Conservation (phyloP, 148 eudicot genomes). For the Nepenthes mirabilis region DNA sequence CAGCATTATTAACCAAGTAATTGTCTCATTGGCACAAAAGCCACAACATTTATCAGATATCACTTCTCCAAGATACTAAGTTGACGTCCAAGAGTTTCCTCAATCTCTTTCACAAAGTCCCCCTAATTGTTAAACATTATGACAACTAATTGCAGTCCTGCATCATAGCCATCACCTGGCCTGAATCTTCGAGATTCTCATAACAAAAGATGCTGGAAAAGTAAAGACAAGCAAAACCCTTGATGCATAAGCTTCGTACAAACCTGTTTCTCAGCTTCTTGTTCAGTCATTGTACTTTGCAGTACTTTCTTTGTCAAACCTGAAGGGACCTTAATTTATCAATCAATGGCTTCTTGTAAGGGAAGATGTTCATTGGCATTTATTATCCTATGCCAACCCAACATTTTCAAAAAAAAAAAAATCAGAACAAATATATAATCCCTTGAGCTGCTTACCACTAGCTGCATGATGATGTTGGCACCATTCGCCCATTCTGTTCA, state of each 20-base stretch:
- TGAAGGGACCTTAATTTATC: conserved; percentile 15
- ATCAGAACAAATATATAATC: not conserved
- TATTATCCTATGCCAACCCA: not conserved
- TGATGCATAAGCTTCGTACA: not conserved
- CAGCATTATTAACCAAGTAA: too few species aligned
- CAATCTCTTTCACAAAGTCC: too few species aligned
- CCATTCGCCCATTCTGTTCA: conserved; percentile 82
- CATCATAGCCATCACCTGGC: too few species aligned
- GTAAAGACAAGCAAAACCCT: not conserved
- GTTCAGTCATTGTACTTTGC: conserved; percentile 48
- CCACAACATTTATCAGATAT: not conserved
- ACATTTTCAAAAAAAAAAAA: conserved; percentile 4
- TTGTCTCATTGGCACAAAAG: not conserved
- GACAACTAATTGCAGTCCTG: too few species aligned
- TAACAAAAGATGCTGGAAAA: not conserved
- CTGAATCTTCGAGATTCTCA: not conserved
- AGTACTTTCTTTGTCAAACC: conserved; percentile 78
- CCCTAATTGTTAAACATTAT: too few species aligned
- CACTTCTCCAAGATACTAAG: too few species aligned
- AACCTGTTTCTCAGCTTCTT: conserved; percentile 86
- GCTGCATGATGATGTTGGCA: conserved; percentile 75
- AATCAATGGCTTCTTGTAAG: conserved; percentile 2
- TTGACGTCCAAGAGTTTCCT: too few species aligned
- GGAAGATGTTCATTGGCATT: conserved; percentile 2
- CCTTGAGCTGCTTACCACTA: conserved; percentile 51